Base-by-base conservation (phyloP, 23 red algal species). In the Gracilaria gracilis region DNA sequence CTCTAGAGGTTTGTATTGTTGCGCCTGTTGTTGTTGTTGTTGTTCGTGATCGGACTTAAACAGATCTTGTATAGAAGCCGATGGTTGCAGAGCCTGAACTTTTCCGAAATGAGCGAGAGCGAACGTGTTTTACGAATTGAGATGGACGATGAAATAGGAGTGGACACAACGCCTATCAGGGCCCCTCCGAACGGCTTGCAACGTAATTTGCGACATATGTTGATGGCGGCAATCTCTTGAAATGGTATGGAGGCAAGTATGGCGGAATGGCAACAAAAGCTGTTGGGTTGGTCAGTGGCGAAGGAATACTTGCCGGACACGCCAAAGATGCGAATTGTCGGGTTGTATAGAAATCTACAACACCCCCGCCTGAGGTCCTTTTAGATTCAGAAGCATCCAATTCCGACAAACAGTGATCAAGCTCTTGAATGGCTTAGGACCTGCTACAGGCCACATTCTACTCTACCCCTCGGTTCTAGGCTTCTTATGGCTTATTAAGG, bases 281-380 rank as follows among this genome's bases (percentile, higher is more conserved):
- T 17, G 54, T 96, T 21, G 95, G 88, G 15, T 44, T 69, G 11
- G 48, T 96, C 0, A 70, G 81, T 44, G 95, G 72, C 9, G 80
- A 96, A 24, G 88, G 50, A 57, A 40, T 87, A 8, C 24, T 96
- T 9, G 88, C 84, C 24, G 95, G 95, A 0, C 88, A 91, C 64
- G 61, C 69, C 4, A 75, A 89, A 53, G 87, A 96, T 51, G 88
- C 95, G 20, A 75, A 82, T 46, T 82, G 91, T n/a, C 46, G 83
- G 21, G 83, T 74, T 17, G 59, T 78, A 40, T 96, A 89, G 95
- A 75, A 84, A 20, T 79, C 89, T 29, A 51, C 83, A 25, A 80
- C 39, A 9, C 25, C 82, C 20, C 76, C 88, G 25, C 95, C 95
- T 20, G 57, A 61, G 17, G 79, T 88, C 21, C 59, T 46, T n/a